Conservation (phyloP, 805 yeast species). For the Kazachstania bromeliacearum region DNA sequence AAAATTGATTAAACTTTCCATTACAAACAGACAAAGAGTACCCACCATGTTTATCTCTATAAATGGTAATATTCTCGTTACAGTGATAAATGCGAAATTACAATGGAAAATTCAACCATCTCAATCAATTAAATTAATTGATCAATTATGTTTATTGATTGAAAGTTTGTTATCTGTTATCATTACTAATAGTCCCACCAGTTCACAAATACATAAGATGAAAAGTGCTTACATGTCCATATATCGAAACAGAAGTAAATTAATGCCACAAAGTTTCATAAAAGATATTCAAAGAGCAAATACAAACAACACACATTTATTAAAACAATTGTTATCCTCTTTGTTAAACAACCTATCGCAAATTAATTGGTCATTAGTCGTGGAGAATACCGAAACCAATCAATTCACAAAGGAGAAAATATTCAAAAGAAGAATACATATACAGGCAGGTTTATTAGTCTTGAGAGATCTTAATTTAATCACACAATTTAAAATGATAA, state of each 20-base stretch:
- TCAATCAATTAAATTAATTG: background rate
- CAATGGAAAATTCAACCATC: background rate
- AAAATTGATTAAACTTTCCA: background rate
- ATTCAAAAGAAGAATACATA: slow-evolving; percentile 7
- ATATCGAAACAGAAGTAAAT: background rate
- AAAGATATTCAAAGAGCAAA: too few relatives aligned
- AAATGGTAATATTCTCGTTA: too few relatives aligned
- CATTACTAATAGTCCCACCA: background rate
- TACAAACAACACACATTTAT: background rate
- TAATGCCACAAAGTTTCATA: too few relatives aligned
- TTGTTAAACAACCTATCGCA: background rate
- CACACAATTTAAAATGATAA: slow-evolving; percentile 9
- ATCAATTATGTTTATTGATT: background rate
- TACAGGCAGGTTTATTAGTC: slow-evolving; percentile 14
- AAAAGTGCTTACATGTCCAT: background rate
- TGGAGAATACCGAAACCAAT: background rate
- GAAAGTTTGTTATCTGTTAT: background rate
- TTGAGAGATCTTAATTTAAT: slow-evolving; percentile 13
- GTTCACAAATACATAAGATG: too few relatives aligned
- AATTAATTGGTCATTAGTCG: background rate
- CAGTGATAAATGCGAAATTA: too few relatives aligned
- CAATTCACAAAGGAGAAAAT: background rate
- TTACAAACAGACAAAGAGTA: too few relatives aligned
- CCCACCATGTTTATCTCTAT: too few relatives aligned
- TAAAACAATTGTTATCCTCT: background rate